Evolutionary conservation across 1,284 basidiomycete genomes (phyloP), one percentile per base, ranked within the genome.

Genomic region (Prillingera fragicola): DNA sequence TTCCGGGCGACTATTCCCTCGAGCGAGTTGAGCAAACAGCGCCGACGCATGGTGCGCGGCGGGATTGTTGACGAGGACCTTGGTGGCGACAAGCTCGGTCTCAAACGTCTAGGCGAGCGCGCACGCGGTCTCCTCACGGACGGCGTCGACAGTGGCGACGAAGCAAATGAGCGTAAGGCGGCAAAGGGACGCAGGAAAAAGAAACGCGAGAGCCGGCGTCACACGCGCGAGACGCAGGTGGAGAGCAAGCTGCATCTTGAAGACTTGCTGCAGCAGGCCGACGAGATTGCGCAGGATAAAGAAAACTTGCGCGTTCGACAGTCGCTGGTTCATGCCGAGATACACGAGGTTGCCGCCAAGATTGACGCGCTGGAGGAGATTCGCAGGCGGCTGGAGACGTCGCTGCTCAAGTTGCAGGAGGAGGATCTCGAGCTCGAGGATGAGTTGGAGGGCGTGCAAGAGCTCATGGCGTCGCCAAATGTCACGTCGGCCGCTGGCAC

Each of bases 401-500:
- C 89, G 62, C 75, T 98, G 19, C 71, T 98, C 28, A 85, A 80
- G 59, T 69, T 97, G 41, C 87, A 92, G 49, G 95, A 98, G 64
- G 92, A 97, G 56, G 91, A 96, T 58, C 75, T 98, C 24, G 94
- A 97, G 65, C 74, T 98, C 24, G 87, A 95, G 60, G 94, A 96
- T 56, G 94, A 96, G 73, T 72, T 92, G 44, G 82, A 87, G 67
- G 90, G 89, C 29, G 84, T 94, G 19, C 82, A 82, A 57, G 88
- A 94, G 69, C 79, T 86, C 41, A 72, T 88, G 51, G 79, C 83
- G 42, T 80, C 84, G 35, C 68, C 69, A 8, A 43, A 48, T 8
- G 55, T 69, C 34, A 67, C 60, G 7, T 63, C 65, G 5, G 61
- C 57, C 0, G 63, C 66, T 0, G 68, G 62, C 8, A 63, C 57